These are phyloP conservation scores for Arthroderma sp. DNA, from an alignment of 2,329 filamentous ascomycete species.

Conservation along the genomic window DNA sequence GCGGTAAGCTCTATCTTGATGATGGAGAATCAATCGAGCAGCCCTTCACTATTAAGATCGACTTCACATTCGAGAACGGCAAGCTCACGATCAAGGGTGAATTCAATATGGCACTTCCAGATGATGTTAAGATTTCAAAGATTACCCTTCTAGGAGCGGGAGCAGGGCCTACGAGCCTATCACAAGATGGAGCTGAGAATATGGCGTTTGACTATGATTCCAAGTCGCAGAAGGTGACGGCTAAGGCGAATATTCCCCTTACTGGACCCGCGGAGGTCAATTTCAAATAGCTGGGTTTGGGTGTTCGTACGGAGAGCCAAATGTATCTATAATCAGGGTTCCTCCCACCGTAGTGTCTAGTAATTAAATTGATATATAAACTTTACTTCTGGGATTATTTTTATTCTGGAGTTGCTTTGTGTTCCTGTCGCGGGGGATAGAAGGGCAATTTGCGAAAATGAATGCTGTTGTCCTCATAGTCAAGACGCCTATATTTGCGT, in stretches of 20 bases:
- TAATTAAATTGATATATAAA: no score
- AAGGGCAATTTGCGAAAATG: no score
- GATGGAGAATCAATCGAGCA: conserved; percentile 59
- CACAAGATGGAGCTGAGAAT: not conserved
- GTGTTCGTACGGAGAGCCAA: no score
- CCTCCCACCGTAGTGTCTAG: no score
- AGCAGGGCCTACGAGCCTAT: not conserved
- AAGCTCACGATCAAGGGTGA: conserved; percentile 13
- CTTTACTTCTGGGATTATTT: no score
- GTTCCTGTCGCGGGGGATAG: no score
- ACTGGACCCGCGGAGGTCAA: conserved; percentile 4
- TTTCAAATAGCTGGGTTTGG: not conserved
- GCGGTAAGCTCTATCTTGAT: conserved; percentile 60
- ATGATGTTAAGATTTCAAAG: conserved; percentile 32
- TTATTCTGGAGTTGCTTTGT: no score
- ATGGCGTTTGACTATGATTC: conserved; percentile 4
- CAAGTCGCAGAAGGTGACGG: conserved; percentile 1
- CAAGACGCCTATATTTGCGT: no score
- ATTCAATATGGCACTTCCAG: conserved; percentile 7
- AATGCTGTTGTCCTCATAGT: no score
- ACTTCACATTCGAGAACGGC: conserved; percentile 43
- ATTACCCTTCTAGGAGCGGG: conserved; percentile 38
- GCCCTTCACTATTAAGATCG: conserved; percentile 38
- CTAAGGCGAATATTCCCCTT: conserved; percentile 5
- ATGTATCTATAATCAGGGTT: no score